Evolutionary conservation across 495 filamentous ascomycete species (phyloP).

Genomic region (Neurospora africana): DNA sequence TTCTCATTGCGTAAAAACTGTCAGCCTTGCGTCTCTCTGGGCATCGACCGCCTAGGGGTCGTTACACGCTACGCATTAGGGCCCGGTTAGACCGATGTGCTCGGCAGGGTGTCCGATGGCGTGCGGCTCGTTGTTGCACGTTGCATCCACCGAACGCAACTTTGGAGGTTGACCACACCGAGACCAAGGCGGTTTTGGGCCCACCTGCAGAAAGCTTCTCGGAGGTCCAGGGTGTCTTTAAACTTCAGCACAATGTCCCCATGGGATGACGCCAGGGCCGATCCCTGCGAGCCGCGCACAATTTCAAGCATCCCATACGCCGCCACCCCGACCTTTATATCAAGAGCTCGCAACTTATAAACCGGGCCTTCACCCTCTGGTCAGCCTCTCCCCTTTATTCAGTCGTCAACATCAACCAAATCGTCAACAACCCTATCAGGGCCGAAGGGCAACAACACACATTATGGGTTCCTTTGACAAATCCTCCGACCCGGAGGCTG

Average conservation of each 20-base stretch:
- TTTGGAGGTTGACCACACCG: neutral
- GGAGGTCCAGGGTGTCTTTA: neutral
- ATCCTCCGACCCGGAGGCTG: constrained; percentile 2
- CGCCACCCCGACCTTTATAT: neutral
- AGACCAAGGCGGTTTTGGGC: neutral
- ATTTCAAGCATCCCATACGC: neutral
- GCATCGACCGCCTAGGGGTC: neutral
- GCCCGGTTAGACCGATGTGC: neutral
- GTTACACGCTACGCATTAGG: neutral
- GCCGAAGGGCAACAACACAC: neutral
- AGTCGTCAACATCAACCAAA: neutral
- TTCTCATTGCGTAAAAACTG: neutral
- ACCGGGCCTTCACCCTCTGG: neutral
- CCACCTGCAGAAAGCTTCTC: neutral
- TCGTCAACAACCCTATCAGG: neutral
- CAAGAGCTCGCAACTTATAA: neutral
- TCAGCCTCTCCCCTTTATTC: neutral
- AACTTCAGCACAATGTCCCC: neutral
- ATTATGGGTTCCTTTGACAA: constrained; percentile 12
- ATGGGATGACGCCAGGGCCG: neutral
- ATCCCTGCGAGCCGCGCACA: neutral
- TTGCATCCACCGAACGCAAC: neutral
- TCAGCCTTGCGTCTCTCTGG: neutral
- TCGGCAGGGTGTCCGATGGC: neutral
- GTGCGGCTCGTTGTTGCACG: neutral